These are phyloP conservation scores for Bryum argenteum DNA, from an alignment of 225 moss, liverwort and hornwort genomes.

Conservation along the genomic window DNA sequence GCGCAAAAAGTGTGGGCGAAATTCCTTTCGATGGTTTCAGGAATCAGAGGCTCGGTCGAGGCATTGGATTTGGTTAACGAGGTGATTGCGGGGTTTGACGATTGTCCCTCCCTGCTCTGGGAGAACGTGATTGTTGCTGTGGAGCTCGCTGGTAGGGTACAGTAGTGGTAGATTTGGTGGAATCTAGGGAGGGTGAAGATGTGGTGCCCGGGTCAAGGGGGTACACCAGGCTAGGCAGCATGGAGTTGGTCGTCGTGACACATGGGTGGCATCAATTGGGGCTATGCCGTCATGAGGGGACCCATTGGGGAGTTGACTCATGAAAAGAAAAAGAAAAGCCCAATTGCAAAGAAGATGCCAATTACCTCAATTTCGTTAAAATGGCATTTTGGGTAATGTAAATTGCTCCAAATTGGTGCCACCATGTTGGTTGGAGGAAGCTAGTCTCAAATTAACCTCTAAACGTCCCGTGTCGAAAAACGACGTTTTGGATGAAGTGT, in stretches of 20 bases:
- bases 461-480: too few species aligned
- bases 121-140: neutral
- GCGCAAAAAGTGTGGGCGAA: neutral
- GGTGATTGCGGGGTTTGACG: conserved; percentile 26
- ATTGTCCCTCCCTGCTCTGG: neutral
- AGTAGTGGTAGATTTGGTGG: fast-evolving
- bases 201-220: neutral
- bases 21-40: neutral
- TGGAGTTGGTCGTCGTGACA: conserved; percentile 13
- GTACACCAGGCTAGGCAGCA: neutral
- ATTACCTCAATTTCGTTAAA: too few species aligned
- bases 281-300: conserved; percentile 9
- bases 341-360: too few species aligned
- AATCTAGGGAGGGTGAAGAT: fast-evolving
- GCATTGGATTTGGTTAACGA: conserved; percentile 27
- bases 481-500: too few species aligned
- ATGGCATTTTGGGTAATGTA: too few species aligned
- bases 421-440: too few species aligned
- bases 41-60: conserved; percentile 4
- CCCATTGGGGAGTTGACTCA: neutral
- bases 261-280: conserved; percentile 9
- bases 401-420: too few species aligned
- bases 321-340: too few species aligned
- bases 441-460: too few species aligned
- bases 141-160: neutral